These are phyloP conservation scores for Calonectria ilicicola DNA, from an alignment of 2,329 filamentous ascomycete species.

Conservation along the genomic window DNA sequence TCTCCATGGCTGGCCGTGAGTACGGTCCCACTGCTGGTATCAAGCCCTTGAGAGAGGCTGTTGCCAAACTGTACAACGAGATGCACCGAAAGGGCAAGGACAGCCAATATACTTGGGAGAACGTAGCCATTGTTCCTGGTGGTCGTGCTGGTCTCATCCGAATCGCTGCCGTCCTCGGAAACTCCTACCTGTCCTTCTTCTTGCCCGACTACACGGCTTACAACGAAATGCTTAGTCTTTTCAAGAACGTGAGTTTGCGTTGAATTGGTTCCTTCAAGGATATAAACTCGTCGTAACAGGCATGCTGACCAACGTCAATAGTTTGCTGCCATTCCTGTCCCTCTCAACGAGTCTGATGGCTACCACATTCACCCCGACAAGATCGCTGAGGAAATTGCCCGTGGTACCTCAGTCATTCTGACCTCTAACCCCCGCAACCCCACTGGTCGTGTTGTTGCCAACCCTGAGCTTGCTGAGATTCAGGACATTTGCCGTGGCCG, in stretches of 20 bases:
- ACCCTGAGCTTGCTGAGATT: slow-evolving; percentile 88
- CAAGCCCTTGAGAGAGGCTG: slow-evolving; percentile 87
- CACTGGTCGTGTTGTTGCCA: slow-evolving; percentile 87
- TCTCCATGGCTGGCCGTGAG: slow-evolving; percentile 83
- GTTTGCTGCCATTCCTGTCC: slow-evolving; percentile 90
- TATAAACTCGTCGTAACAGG: neutral
- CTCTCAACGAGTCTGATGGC: slow-evolving; percentile 84
- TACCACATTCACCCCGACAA: slow-evolving; percentile 96
- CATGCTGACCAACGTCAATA: slow-evolving; percentile 46
- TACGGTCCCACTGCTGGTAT: slow-evolving; percentile 96
- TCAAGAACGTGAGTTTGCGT: slow-evolving; percentile 77
- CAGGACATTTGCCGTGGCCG: slow-evolving; percentile 93
- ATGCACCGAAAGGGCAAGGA: slow-evolving; percentile 89
- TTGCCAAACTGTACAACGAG: slow-evolving; percentile 92
- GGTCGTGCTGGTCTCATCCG: slow-evolving; percentile 93
- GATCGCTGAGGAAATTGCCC: slow-evolving; percentile 90
- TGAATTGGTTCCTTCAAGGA: neutral
- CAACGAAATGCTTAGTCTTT: slow-evolving; percentile 95
- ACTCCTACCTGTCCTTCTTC: slow-evolving; percentile 93
- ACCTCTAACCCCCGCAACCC: slow-evolving; percentile 97
- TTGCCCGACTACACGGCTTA: slow-evolving; percentile 97
- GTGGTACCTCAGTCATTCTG: slow-evolving; percentile 87
- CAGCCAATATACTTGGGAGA: slow-evolving; percentile 96
- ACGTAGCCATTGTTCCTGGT: slow-evolving; percentile 95
- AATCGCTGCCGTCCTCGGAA: slow-evolving; percentile 93